phyloP scores from a whole-genome alignment of 2,329 filamentous ascomycete species.

The Magnaporthales sp. region DNA sequence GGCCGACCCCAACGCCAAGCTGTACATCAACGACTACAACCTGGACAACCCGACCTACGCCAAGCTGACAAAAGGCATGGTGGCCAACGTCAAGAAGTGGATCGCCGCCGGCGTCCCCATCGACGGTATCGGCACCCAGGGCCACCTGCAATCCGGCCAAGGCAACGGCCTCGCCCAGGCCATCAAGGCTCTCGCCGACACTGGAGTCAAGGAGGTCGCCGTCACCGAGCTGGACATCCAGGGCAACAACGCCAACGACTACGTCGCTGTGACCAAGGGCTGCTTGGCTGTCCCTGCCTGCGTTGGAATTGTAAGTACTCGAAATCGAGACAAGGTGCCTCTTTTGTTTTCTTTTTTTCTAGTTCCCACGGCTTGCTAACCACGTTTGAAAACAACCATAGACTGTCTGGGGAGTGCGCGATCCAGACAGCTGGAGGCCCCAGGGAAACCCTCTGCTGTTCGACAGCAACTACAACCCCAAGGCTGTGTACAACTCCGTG shows the following conservation, averaged over 20 bases:
- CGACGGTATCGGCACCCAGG: slow-evolving; percentile 55
- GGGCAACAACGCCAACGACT: slow-evolving; percentile 45
- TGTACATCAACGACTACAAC: slow-evolving; percentile 73
- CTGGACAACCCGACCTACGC: slow-evolving; percentile 49
- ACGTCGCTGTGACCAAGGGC: slow-evolving; percentile 46
- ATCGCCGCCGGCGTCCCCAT: slow-evolving; percentile 52
- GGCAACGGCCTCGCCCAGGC: slow-evolving; percentile 37
- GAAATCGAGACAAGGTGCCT: too few species aligned
- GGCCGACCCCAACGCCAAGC: slow-evolving; percentile 57
- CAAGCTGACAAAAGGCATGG: slow-evolving; percentile 48
- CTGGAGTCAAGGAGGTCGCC: slow-evolving; percentile 46
- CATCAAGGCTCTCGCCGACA: slow-evolving; percentile 41
- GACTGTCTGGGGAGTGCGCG: slow-evolving; percentile 4
- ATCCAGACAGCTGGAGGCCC: slow-evolving; percentile 41
- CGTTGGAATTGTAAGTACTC: slow-evolving; percentile 40
- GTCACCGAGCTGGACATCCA: slow-evolving; percentile 63
- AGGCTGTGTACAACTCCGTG: slow-evolving; percentile 41
- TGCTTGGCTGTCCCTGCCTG: slow-evolving; percentile 52
- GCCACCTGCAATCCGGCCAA: slow-evolving; percentile 38
- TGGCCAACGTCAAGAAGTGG: slow-evolving; percentile 54
- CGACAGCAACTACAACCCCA: slow-evolving; percentile 40
- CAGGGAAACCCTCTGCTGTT: slow-evolving; percentile 43
- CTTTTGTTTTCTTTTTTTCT: slow-evolving; percentile 46
- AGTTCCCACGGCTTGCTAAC: not conserved
- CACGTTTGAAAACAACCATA: not conserved